Evolutionary conservation across 169 alveolate genomes (phyloP).

Genomic region (Cryptosporidium tyzzeri): DNA sequence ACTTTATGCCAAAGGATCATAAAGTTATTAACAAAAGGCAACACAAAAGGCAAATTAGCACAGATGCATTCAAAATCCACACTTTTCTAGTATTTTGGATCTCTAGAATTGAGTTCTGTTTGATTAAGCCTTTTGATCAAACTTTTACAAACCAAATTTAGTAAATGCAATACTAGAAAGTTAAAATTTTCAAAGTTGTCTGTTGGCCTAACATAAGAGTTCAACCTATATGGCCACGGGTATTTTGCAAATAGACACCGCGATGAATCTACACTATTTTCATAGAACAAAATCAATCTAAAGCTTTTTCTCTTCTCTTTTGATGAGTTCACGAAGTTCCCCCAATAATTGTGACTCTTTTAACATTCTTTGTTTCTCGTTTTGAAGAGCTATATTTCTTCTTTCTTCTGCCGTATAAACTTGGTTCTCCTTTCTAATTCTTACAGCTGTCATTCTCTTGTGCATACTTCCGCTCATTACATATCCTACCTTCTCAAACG

Average conservation of each 20-base stretch:
- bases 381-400: constrained; percentile 85
- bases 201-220: neutral
- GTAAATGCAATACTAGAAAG: neutral
- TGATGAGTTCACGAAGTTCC: constrained; percentile 83
- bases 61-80: neutral
- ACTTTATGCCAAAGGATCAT: constrained; percentile 85
- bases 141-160: neutral
- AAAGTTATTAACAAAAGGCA: neutral
- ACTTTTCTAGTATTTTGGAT: neutral
- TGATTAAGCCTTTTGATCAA: neutral
- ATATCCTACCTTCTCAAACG: constrained; percentile 90
- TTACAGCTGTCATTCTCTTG: constrained; percentile 91
- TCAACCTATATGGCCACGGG: neutral
- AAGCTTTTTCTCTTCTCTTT: constrained; percentile 74
- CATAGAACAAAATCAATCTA: neutral
- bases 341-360: constrained; percentile 85
- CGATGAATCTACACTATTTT: neutral
- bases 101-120: neutral
- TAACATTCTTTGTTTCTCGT: constrained; percentile 84
- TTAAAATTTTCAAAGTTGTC: neutral
- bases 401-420: constrained; percentile 86
- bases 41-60: neutral
- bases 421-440: constrained; percentile 89
- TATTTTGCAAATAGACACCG: neutral
- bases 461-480: constrained; percentile 93